Evolutionary conservation across 1,284 basidiomycete genomes (phyloP).

Genomic region (Limonomyces culmigenus): DNA sequence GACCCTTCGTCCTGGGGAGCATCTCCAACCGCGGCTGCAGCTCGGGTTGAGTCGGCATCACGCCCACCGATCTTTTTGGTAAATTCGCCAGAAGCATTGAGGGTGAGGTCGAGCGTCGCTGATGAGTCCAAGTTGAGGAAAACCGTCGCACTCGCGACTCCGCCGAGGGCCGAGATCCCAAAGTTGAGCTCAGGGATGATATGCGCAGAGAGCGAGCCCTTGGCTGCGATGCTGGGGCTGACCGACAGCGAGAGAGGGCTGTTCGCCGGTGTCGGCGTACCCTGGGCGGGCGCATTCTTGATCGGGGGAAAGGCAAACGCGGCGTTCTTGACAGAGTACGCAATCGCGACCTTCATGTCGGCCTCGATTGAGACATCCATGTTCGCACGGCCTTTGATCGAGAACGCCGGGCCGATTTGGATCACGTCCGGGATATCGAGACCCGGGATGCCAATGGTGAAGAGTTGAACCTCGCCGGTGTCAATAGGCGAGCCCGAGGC

Average conservation of each 20-base stretch:
- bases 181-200: conserved; percentile 30
- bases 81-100: conserved; percentile 11
- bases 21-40: neutral
- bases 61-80: neutral
- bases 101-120: conserved; percentile 18
- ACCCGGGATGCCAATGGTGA: conserved; percentile 20
- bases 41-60: neutral
- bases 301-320: conserved; percentile 27
- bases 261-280: conserved; percentile 1
- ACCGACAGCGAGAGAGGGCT: conserved; percentile 26
- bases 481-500: conserved; percentile 15
- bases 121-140: conserved; percentile 28
- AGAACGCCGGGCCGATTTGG: conserved; percentile 19
- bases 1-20: too few species aligned
- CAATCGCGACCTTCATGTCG: conserved; percentile 20
- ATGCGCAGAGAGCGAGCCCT: conserved; percentile 25
- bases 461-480: conserved; percentile 17
- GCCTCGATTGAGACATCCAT: conserved; percentile 18
- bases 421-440: conserved; percentile 19
- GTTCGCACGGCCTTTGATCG: conserved; percentile 12
- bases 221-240: conserved; percentile 19
- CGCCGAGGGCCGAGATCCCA: conserved; percentile 22
- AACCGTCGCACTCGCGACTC: conserved; percentile 18
- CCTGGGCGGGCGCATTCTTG: conserved; percentile 1
- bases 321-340: conserved; percentile 16